These are phyloP conservation scores for Hammondia hammondi DNA, from an alignment of 169 alveolate species.

Conservation along the genomic window DNA sequence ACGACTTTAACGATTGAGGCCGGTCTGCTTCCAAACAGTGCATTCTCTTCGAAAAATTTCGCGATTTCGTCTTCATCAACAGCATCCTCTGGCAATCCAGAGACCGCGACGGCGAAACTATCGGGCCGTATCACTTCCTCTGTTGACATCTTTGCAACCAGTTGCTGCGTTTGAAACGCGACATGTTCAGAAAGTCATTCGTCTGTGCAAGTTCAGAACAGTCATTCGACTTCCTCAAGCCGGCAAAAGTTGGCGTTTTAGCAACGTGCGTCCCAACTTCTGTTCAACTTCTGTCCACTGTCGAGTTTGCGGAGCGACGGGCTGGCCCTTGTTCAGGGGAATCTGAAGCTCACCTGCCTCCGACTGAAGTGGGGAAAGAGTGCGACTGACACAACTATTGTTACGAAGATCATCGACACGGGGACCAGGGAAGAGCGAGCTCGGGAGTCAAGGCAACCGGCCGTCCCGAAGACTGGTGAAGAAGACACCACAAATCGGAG, in stretches of 20 bases:
- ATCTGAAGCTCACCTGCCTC: slow-evolving; percentile 45
- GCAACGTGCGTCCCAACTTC: not conserved
- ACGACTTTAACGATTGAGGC: slow-evolving; percentile 68
- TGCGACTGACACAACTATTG: slow-evolving; percentile 45
- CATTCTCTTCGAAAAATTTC: slow-evolving; percentile 27
- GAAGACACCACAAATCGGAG: not conserved
- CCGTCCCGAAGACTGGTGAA: slow-evolving; percentile 53
- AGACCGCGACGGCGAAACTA: slow-evolving; percentile 57
- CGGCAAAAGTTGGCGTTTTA: not conserved
- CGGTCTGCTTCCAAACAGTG: slow-evolving; percentile 26
- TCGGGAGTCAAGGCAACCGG: slow-evolving; percentile 56
- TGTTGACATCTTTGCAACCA: slow-evolving; percentile 44
- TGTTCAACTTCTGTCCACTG: no score
- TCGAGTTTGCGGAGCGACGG: not conserved
- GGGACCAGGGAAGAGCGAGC: slow-evolving; percentile 62
- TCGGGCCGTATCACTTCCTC: slow-evolving; percentile 62
- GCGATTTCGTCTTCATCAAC: slow-evolving; percentile 63
- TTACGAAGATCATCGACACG: slow-evolving; percentile 38
- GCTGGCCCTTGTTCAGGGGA: not conserved
- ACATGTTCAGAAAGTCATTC: not conserved
- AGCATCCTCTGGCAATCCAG: slow-evolving; percentile 65
- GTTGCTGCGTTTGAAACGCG: not conserved
- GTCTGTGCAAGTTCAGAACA: not conserved
- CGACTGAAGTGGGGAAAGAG: slow-evolving; percentile 54
- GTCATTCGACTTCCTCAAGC: not conserved